These are phyloP conservation scores for Candida pseudoglaebosa DNA, from an alignment of 805 yeast genomes.

Conservation along the genomic window DNA sequence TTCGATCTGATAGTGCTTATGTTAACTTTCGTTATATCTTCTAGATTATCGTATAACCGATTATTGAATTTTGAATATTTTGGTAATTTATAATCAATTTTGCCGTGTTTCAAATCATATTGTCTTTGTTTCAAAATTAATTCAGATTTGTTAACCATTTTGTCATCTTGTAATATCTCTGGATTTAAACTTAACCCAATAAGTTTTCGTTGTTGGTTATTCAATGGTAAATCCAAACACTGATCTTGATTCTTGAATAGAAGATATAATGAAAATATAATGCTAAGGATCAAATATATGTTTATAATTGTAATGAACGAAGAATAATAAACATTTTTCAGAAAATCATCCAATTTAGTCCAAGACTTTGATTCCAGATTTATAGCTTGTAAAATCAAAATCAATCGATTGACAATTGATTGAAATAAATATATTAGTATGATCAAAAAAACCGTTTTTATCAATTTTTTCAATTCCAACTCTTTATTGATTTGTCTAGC, in stretches of 20 bases:
- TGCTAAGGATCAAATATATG: constrained; percentile 4
- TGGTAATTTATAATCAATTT: constrained; percentile 14
- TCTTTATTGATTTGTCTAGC: constrained; percentile 42
- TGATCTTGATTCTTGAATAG: constrained; percentile 43
- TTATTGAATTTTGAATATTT: constrained; percentile 15
- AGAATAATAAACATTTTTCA: constrained; percentile 5
- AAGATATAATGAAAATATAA: constrained; percentile 17
- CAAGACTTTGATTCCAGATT: background rate
- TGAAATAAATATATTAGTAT: constrained; percentile 24
- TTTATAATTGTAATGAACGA: background rate
- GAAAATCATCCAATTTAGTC: background rate
- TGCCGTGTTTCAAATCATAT: constrained; percentile 13
- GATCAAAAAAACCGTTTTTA: constrained; percentile 23
- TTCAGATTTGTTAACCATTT: constrained; percentile 9
- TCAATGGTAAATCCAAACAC: constrained; percentile 49
- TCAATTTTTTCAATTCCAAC: constrained; percentile 26
- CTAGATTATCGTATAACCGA: background rate
- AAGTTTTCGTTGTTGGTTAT: constrained; percentile 40
- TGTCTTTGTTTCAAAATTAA: constrained; percentile 20
- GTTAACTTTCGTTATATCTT: background rate
- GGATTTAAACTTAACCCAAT: constrained; percentile 33
- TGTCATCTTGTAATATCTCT: constrained; percentile 2
- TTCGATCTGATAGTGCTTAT: background rate
- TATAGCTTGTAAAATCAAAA: constrained; percentile 4
- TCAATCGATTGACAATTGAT: constrained; percentile 11